Base-by-base conservation (phyloP, 208 protist species). In the Novymonas esmeraldas region DNA sequence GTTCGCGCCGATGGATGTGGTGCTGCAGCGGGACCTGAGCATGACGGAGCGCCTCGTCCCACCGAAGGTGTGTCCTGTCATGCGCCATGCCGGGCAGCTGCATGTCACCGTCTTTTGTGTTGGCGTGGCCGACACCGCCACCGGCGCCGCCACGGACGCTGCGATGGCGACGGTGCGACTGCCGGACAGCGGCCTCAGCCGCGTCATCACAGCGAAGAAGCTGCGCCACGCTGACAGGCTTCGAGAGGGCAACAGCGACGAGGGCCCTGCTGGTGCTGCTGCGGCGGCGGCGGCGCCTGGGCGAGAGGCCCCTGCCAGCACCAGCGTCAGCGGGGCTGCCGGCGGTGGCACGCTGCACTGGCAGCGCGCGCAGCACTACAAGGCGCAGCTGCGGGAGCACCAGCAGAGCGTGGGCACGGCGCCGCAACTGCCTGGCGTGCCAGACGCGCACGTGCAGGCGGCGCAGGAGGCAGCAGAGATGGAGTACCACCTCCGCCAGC, bases 41-140 rank as follows among this genome's bases (percentile, higher is more conserved):
- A 69, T 96, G 64, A 92, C 88, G 28, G 82, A 87, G 72, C 71
- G 84, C 66, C 64, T 61, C 22, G 65, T 93, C 34, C 91, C 91
- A 20, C 31, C 78, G 11, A 82, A 85, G 56, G 82, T 96, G 36
- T 77, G 90, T 42, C 91, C 91, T 7, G 55, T 85, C 29, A 71
- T 94, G 73, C 82, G 71, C 26, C 70, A 93, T 59, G 91, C 84
- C 0, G 91, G 91, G 2, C 85, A 93, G 78, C 54, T 96, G 63
- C 91, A 96, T 70, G 65, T 93, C 34, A 96, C 85, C 18, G 72
- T 94, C 45, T 94, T 96, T 72, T 90, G 80, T 55, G 84, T 93
- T 22, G 89, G 81, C 29, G 68, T 82, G 1, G 68, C 36, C 2
- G 69, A n/a, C n/a, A n/a, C 29, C 2, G 51, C 22, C 42, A 26